Conservation (phyloP, 2,329 filamentous ascomycete species). For the Colletotrichum destructivum region DNA sequence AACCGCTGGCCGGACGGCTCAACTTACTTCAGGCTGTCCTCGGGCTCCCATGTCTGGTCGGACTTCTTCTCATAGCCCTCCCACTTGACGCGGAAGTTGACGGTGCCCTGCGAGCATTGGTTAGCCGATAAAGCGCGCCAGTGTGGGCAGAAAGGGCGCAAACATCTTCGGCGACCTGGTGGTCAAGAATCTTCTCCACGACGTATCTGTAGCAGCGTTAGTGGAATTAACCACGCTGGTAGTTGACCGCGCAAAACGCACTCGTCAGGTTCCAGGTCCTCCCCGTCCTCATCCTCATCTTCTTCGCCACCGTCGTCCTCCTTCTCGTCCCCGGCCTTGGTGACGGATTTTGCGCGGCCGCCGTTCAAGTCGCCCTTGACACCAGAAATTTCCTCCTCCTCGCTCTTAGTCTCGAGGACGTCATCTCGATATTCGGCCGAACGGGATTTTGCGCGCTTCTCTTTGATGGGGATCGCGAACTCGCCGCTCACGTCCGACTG, state of each 20-base stretch:
- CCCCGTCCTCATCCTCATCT: constrained; percentile 60
- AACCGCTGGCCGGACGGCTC: background rate
- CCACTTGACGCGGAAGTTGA: constrained; percentile 84
- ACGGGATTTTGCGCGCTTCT: constrained; percentile 30
- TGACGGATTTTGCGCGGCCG: constrained; percentile 42
- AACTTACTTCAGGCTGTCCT: constrained; percentile 75
- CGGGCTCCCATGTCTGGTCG: constrained; percentile 85
- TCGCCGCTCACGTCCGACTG: constrained; percentile 48
- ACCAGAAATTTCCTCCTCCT: constrained; percentile 13
- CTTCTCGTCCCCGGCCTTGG: constrained; percentile 48
- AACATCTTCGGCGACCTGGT: constrained; percentile 73
- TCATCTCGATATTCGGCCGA: constrained; percentile 30
- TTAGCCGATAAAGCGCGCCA: constrained; percentile 14
- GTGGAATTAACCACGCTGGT: background rate
- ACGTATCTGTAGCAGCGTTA: constrained; percentile 69
- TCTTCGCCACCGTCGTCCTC: constrained; percentile 50
- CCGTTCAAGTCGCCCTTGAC: constrained; percentile 34
- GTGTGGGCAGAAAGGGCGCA: constrained; percentile 42
- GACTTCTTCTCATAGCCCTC: constrained; percentile 79
- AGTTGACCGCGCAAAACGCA: constrained; percentile 24
- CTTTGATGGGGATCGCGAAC: constrained; percentile 24
- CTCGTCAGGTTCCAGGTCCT: constrained; percentile 54
- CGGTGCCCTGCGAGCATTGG: constrained; percentile 56
- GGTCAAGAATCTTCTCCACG: constrained; percentile 80
- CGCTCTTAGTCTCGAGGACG: constrained; percentile 29